Conservation (phyloP, 306 rosid species). For the Malus asiatica region DNA sequence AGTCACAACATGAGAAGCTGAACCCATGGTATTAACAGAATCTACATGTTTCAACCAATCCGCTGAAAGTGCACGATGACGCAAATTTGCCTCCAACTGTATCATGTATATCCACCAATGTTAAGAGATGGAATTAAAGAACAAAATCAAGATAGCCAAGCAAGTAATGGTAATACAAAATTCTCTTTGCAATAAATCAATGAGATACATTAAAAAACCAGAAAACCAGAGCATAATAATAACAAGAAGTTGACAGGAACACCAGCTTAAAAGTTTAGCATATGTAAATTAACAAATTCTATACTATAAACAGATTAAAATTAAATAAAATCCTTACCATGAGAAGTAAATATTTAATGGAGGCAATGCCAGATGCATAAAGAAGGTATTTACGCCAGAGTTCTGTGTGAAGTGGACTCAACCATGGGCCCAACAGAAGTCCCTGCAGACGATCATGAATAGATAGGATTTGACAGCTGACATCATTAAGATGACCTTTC, state of each 20-base stretch:
- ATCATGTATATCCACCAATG: constrained; percentile 10
- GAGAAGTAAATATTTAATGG: constrained; percentile 61
- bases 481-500: constrained; percentile 63
- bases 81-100: constrained; percentile 83
- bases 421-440: constrained; percentile 87
- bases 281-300: neutral
- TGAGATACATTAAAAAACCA: neutral
- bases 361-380: constrained; percentile 45
- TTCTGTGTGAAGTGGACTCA: constrained; percentile 47
- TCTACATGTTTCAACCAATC: constrained; percentile 90
- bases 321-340: constrained; percentile 43
- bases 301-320: neutral
- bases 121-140: constrained; percentile 13
- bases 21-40: constrained; percentile 75
- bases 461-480: constrained; percentile 51
- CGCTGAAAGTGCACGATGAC: constrained; percentile 50
- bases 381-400: constrained; percentile 58
- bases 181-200: neutral
- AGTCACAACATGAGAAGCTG: constrained; percentile 65
- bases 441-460: constrained; percentile 80
- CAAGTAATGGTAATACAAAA: neutral
- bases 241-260: neutral
- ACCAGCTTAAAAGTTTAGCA: neutral
- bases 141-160: neutral
- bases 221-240: neutral